Evolutionary conservation across 2,329 filamentous ascomycete species (phyloP).

Genomic region (Pseudopyrenochaeta lycopersici): DNA sequence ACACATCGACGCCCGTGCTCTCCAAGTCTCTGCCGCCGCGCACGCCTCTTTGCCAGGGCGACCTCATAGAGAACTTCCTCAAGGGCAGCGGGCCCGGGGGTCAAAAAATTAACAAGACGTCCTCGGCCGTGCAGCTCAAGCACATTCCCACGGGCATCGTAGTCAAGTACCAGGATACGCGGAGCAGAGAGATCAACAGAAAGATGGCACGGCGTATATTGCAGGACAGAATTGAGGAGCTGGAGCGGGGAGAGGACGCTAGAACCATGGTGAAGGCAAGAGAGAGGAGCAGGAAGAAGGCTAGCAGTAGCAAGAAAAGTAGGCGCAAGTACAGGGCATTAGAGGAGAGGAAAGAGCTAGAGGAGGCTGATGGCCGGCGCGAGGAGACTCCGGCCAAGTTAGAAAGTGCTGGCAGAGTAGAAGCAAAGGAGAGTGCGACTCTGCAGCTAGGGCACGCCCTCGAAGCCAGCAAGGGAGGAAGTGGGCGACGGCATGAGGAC

Average conservation of each 20-base stretch:
- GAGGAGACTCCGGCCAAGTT: conserved; percentile 57
- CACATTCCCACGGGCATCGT: conserved; percentile 91
- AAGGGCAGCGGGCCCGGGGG: conserved; percentile 93
- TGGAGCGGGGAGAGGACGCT: conserved; percentile 75
- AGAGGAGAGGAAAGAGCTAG: conserved; percentile 74
- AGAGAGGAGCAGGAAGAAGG: conserved; percentile 72
- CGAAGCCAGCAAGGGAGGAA: neutral
- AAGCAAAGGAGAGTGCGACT: conserved; percentile 13
- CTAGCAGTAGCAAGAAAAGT: conserved; percentile 82
- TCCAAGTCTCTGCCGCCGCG: conserved; percentile 68
- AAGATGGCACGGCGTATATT: conserved; percentile 82
- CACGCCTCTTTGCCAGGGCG: conserved; percentile 76
- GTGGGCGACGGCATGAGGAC: too few species aligned
- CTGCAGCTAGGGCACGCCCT: too few species aligned
- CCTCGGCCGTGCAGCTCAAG: conserved; percentile 90
- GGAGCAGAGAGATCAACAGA: conserved; percentile 85
- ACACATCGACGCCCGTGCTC: conserved; percentile 14
- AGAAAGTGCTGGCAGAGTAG: conserved; percentile 25
- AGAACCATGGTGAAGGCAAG: conserved; percentile 71
- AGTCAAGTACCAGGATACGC: conserved; percentile 91
- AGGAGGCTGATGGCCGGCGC: conserved; percentile 62
- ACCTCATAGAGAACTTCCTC: conserved; percentile 85
- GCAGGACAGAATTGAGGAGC: conserved; percentile 78
- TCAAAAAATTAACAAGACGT: conserved; percentile 99
- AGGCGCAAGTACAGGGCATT: conserved; percentile 73